phyloP scores from a whole-genome alignment of 2,329 filamentous ascomycete genomes.

The Tolypocladium cylindrosporum region DNA sequence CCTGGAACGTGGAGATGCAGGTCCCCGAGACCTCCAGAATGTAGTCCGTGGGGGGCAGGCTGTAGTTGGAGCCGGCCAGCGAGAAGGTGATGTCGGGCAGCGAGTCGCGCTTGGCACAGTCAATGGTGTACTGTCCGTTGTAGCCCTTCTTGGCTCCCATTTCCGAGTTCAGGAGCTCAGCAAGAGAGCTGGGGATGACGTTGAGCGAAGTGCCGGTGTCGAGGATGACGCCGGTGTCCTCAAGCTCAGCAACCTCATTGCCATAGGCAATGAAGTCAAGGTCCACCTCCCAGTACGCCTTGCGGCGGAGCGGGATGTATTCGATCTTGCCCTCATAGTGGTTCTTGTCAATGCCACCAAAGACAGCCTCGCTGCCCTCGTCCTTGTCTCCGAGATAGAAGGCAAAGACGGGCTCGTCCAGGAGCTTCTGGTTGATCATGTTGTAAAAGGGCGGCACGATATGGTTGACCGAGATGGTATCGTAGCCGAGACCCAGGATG shows the following conservation, averaged over 20 bases:
- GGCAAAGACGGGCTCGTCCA: constrained; percentile 89
- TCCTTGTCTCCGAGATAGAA: constrained; percentile 81
- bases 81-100: constrained; percentile 90
- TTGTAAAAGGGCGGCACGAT: constrained; percentile 96
- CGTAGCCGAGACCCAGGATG: constrained; percentile 88
- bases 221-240: constrained; percentile 90
- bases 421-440: constrained; percentile 78
- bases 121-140: constrained; percentile 92
- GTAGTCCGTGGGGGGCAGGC: constrained; percentile 82
- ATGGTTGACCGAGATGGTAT: constrained; percentile 93
- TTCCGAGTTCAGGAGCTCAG: constrained; percentile 93
- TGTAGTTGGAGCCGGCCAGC: constrained; percentile 86
- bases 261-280: constrained; percentile 87
- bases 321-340: constrained; percentile 80
- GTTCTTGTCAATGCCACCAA: constrained; percentile 76
- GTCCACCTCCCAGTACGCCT: constrained; percentile 99
- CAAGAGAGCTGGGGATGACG: constrained; percentile 80
- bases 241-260: constrained; percentile 75
- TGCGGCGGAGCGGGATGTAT: constrained; percentile 90
- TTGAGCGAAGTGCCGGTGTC: constrained; percentile 98
- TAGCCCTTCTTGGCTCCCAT: constrained; percentile 97
- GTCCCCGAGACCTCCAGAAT: constrained; percentile 90
- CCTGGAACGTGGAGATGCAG: constrained; percentile 96
- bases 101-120: constrained; percentile 71
- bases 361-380: constrained; percentile 75